Evolutionary conservation across 352 stramenopile species (phyloP).

Genomic region (Phytopythium boreale): DNA sequence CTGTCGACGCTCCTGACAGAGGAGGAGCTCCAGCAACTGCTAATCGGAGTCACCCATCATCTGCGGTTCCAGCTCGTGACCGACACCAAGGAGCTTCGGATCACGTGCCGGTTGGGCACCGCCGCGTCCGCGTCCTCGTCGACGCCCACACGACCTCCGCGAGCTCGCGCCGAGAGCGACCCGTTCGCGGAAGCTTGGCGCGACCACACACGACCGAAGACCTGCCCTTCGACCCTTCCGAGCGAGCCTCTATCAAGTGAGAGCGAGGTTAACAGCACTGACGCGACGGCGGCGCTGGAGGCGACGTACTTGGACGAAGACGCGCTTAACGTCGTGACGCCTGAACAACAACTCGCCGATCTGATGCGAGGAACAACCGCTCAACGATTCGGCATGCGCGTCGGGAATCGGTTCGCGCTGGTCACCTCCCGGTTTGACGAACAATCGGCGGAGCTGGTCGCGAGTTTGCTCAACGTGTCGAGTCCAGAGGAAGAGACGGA

Average conservation of each 20-base stretch:
- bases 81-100: conserved; percentile 19
- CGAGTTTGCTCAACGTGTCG: not conserved
- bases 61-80: conserved; percentile 37
- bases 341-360: not conserved
- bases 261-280: not conserved
- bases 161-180: not conserved
- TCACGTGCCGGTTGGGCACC: conserved; percentile 8
- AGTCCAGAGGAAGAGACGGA: not conserved
- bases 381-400: not conserved
- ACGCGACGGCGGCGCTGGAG: not conserved
- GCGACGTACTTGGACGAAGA: not conserved
- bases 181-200: not conserved
- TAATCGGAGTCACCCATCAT: conserved; percentile 56
- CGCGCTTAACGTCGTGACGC: no score
- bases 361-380: not conserved
- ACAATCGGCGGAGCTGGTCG: not conserved
- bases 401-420: not conserved
- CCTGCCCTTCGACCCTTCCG: conserved; percentile 48
- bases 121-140: not conserved
- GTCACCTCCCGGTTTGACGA: not conserved
- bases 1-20: conserved; percentile 59
- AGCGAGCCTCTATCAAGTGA: conserved; percentile 12
- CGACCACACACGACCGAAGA: conserved; percentile 28
- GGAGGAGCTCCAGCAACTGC: conserved; percentile 52
- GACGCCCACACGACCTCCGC: not conserved